Conservation (phyloP, 2,329 filamentous ascomycete species). For the Penicillium brevicompactum region DNA sequence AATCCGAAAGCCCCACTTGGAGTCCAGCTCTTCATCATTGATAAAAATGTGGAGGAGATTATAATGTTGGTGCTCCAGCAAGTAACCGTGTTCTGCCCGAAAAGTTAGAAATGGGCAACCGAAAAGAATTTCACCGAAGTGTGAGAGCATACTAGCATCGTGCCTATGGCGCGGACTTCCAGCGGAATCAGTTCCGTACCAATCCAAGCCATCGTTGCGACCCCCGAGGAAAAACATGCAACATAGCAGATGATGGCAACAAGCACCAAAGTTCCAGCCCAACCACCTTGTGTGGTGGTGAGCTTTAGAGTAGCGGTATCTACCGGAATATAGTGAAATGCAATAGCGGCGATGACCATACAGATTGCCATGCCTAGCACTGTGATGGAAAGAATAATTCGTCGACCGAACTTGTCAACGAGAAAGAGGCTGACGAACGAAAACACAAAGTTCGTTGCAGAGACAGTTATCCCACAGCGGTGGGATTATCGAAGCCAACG, state of each 20-base stretch:
- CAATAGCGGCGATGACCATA: constrained; percentile 45
- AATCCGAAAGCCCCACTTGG: constrained; percentile 55
- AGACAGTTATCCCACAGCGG: constrained; percentile 50
- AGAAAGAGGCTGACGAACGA: constrained; percentile 50
- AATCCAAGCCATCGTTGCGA: constrained; percentile 53
- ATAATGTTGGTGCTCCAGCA: constrained; percentile 34
- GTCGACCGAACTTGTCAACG: constrained; percentile 49
- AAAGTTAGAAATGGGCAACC: not conserved
- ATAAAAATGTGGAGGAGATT: constrained; percentile 52
- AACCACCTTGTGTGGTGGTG: constrained; percentile 28
- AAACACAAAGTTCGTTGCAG: constrained; percentile 46
- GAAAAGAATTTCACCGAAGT: not conserved
- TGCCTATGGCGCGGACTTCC: constrained; percentile 52
- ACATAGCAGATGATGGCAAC: constrained; percentile 49
- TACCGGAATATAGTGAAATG: constrained; percentile 52
- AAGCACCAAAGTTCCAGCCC: constrained; percentile 41
- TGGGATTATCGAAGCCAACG: constrained; percentile 53
- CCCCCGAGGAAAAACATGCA: constrained; percentile 48
- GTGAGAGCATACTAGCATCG: constrained; percentile 43
- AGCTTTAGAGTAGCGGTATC: constrained; percentile 39
- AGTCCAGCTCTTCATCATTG: constrained; percentile 53
- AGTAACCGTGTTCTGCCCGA: constrained; percentile 10
- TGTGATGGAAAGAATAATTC: constrained; percentile 46
- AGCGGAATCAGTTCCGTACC: constrained; percentile 51
- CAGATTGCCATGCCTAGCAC: constrained; percentile 47